Conservation (phyloP, 306 rosid genomes). For the Trichosanthes cucumerina region DNA sequence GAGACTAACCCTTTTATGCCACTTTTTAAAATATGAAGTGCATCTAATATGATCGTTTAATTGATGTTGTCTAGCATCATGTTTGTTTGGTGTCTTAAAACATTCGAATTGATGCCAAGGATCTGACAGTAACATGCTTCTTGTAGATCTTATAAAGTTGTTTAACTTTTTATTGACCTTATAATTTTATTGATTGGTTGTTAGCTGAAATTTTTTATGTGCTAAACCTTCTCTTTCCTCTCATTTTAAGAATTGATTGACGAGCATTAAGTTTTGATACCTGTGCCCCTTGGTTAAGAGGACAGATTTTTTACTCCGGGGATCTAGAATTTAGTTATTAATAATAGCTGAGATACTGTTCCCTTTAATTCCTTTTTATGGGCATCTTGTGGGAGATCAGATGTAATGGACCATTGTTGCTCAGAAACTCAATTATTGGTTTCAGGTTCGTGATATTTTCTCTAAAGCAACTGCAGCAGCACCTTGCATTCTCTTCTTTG, state of each 20-base stretch:
- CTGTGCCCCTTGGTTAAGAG: background rate
- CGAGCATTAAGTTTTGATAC: background rate
- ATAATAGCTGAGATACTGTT: background rate
- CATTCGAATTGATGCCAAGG: background rate
- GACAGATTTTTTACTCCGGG: background rate
- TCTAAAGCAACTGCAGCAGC: conserved; percentile 95
- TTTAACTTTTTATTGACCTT: background rate
- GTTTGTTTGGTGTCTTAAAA: background rate
- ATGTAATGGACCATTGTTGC: background rate
- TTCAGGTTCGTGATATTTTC: conserved; percentile 91
- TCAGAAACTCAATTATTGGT: conserved; percentile 2
- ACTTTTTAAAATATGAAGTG: background rate
- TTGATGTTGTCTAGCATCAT: background rate
- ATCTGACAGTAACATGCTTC: background rate
- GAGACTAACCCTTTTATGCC: conserved; percentile 15
- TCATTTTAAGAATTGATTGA: background rate
- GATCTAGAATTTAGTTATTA: background rate
- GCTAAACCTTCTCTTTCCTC: background rate
- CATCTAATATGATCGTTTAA: background rate
- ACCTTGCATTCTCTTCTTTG: conserved; percentile 91
- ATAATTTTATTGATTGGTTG: background rate
- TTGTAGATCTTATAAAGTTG: background rate
- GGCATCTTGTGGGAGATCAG: background rate
- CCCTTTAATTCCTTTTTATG: background rate
- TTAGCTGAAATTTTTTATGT: background rate